Evolutionary conservation across 768 basidiomycete genomes (phyloP).

Genomic region (Kwoniella shandongensis): DNA sequence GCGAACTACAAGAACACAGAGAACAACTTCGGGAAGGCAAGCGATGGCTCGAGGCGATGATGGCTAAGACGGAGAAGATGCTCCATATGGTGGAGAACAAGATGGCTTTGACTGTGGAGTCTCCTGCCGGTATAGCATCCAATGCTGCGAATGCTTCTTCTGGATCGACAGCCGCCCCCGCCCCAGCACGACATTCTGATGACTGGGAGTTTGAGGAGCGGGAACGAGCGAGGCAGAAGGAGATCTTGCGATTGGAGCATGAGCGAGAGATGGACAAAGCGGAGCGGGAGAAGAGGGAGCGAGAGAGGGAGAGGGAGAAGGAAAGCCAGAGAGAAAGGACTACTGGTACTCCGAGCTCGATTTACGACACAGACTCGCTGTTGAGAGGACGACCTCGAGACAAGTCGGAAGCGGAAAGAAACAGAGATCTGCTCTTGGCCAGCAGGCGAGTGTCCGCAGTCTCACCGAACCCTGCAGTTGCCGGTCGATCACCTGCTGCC

Average conservation of each 20-base stretch:
- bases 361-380: neutral
- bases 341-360: neutral
- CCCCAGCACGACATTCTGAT: conserved; percentile 11
- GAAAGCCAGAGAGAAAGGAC: conserved; percentile 18
- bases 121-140: neutral
- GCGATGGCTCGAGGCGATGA: conserved; percentile 49
- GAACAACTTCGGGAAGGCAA: conserved; percentile 52
- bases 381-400: conserved; percentile 14
- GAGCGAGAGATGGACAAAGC: conserved; percentile 38
- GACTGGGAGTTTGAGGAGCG: conserved; percentile 48
- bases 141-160: conserved; percentile 6
- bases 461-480: conserved; percentile 28
- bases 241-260: conserved; percentile 35
- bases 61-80: conserved; percentile 47
- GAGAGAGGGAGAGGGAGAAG: conserved; percentile 20
- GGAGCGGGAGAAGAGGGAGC: conserved; percentile 31
- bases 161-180: conserved; percentile 2
- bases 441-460: conserved; percentile 38
- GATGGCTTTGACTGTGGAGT: conserved; percentile 35
- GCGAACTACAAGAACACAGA: conserved; percentile 50
- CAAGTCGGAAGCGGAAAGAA: conserved; percentile 38
- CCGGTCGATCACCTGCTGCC: conserved; percentile 5
- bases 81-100: conserved; percentile 49
- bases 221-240: conserved; percentile 39
- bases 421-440: conserved; percentile 42